These are phyloP conservation scores for Arabidopsis thaliana DNA, from an alignment of 345 rosid genomes.

Conservation along the genomic window DNA sequence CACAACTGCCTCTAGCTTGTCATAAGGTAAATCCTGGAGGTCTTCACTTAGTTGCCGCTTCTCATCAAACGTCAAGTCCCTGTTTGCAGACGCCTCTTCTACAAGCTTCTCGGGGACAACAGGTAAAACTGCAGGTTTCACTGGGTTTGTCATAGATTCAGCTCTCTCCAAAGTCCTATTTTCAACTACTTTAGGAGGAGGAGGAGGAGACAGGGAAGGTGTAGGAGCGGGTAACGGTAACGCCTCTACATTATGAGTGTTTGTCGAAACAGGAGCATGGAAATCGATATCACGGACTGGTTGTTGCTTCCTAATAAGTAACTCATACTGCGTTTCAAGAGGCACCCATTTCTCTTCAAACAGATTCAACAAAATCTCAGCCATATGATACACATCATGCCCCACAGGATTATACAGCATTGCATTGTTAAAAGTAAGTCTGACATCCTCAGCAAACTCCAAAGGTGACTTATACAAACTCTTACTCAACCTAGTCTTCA, in stretches of 20 bases:
- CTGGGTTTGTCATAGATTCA: conserved; percentile 52
- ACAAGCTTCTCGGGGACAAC: conserved; percentile 52
- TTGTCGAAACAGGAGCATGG: conserved; percentile 34
- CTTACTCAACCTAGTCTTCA: conserved; percentile 67
- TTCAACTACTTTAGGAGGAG: conserved; percentile 33
- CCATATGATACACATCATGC: conserved; percentile 84
- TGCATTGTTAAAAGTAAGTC: conserved; percentile 85
- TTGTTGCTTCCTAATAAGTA: conserved; percentile 41
- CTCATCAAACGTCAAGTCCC: conserved; percentile 83
- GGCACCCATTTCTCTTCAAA: conserved; percentile 75
- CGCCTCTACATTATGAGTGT: conserved; percentile 25
- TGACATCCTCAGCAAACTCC: conserved; percentile 87
- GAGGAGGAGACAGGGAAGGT: conserved; percentile 35
- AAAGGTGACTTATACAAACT: conserved; percentile 67
- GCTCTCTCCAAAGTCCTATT: conserved; percentile 50
- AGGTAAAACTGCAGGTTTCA: conserved; percentile 43
- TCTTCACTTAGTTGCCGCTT: conserved; percentile 73
- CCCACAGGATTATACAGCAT: conserved; percentile 81
- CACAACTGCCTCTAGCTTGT: conserved; percentile 71
- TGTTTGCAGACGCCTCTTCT: conserved; percentile 48
- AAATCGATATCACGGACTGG: conserved; percentile 28
- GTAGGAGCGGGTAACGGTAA: conserved; percentile 41
- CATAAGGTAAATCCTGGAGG: conserved; percentile 81
- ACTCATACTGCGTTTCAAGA: conserved; percentile 51
- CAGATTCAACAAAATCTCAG: conserved; percentile 58